Base-by-base conservation (phyloP, 208 protist genomes). In the Herpetomonas samuelpessoai region DNA sequence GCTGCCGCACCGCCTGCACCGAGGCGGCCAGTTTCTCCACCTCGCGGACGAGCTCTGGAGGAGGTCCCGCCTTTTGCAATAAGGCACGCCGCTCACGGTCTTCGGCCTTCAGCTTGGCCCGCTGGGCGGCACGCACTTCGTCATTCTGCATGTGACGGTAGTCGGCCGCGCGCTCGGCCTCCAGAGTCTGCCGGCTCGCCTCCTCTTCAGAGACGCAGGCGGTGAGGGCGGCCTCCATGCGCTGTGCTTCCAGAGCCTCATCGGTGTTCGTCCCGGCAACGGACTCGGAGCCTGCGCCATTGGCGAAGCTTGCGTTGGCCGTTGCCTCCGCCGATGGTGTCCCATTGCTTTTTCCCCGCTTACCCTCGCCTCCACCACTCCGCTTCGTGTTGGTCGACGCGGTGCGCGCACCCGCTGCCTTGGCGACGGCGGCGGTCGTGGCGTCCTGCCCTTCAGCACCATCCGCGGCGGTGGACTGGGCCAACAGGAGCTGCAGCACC, bases 401-500 rank as follows among this genome's bases (percentile, higher is more conserved):
- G 53, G 21, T 25, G 51, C 47, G 57, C 31, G n/a, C 12, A 21
- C 7, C 26, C 27, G 45, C 28, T 24, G 59, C 18, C 27, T n/a
- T 29, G 0, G 25, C 29, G 6, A 29, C 49, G 2, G 29, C 9
- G 26, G 9, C 2, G 22, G 22, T 25, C 1, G 46, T 16, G 14
- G 48, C 45, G 2, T 52, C 25, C n/a, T 67, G 74, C 9, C 66
- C 71, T 18, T 81, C 55, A 0, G 76, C 31, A 2, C 61, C 58
- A 52, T 74, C 78, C 47, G 78, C 74, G 16, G 51, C 22, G 55
- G 61, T 39, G 35, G 25, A 72, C 18, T 88, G 55, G 39, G 74
- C 64, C 66, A 93, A 57, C 19, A 65, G 71, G 47, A 83, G 79
- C 71, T 91, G 80, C 49, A 93, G 91, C 44, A 87, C 71, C 12